Base-by-base conservation (phyloP, 768 basidiomycete genomes). In the Rhizopogon sp. region DNA sequence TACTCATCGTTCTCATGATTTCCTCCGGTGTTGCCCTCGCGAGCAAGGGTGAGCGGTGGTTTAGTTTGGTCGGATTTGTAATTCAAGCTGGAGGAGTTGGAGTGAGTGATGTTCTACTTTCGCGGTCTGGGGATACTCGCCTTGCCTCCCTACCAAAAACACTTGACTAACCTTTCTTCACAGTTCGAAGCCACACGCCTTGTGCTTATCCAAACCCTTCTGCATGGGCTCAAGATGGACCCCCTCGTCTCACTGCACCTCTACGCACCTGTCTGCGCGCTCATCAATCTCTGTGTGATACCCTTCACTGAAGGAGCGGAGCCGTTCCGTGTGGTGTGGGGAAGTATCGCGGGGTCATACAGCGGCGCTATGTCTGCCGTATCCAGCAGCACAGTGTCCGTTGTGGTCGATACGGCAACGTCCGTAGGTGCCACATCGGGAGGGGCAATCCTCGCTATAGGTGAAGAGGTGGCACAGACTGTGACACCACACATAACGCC, bases 151-250 rank as follows among this genome's bases (percentile, higher is more conserved):
- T 39, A 14, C 54, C 31, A 22, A 33, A 33, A 37, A 13, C 11
- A 11, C 35, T 37, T 13, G 2, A 17, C 25, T 31, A 29, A 39
- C 46, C 17, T 56, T 17, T 9, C 2, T 25, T 42, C 37, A 13
- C 65, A 89, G 85, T 98, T 98, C 66, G 96, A 99, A 72, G 88
- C 93, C 1, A 88, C 90, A 17, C 88, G 96, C 40, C 81, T 98
- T 11, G 93, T 98, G 22, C 93, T 97, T 84, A 98, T 98, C 57
- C 90, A 98, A 69, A 83, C 95, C 51, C 83, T 98, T 40, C 77
- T 98, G 0, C 93, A 97, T 66, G 94, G 94, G 39, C 75, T 97
- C 65, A 97, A 97, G 74, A 98, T 98, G 95, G 93, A 97, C 66
- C 96, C 96, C 0, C 81, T 98, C 6, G 90, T 93, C 20, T 97